phyloP scores from a whole-genome alignment of 2,329 filamentous ascomycete species.

The Chrysoporthe puriensis region DNA sequence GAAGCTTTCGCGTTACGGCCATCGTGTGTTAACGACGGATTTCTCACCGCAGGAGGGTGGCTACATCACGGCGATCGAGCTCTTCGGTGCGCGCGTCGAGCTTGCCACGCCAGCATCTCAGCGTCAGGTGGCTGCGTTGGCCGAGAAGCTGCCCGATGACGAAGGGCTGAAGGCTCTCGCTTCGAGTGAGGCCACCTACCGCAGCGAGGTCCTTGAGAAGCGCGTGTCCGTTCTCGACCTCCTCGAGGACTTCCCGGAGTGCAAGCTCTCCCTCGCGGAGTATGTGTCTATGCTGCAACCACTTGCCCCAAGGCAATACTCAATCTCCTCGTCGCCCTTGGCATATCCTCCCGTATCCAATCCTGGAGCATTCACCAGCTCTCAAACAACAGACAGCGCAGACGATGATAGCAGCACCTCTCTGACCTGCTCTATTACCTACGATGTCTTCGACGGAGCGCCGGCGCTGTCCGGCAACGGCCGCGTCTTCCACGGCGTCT shows the following conservation, averaged over 20 bases:
- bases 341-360: slow-evolving; percentile 47
- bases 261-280: slow-evolving; percentile 53
- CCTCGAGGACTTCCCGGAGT: slow-evolving; percentile 53
- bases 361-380: slow-evolving; percentile 1
- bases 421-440: slow-evolving; percentile 49
- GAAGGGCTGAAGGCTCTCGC: slow-evolving; percentile 24
- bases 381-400: not conserved
- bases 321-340: slow-evolving; percentile 59
- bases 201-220: slow-evolving; percentile 46
- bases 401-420: slow-evolving; percentile 5
- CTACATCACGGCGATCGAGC: slow-evolving; percentile 30
- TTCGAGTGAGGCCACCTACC: slow-evolving; percentile 35
- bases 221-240: slow-evolving; percentile 57
- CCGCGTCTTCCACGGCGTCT: slow-evolving; percentile 46
- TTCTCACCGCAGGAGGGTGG: slow-evolving; percentile 4
- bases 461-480: slow-evolving; percentile 44
- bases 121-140: slow-evolving; percentile 28
- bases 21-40: not conserved
- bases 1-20: too few relatives aligned
- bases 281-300: slow-evolving; percentile 62
- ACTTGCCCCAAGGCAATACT: slow-evolving; percentile 61
- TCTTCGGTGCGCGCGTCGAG: slow-evolving; percentile 31
- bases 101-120: slow-evolving; percentile 31
- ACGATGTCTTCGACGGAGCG: slow-evolving; percentile 54
- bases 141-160: slow-evolving; percentile 22